Percentiles rank a stretch among this genome's conserved stretches.
Evolutionary conservation across 495 filamentous ascomycete species (phyloP).

Genomic region (Apodospora peruviana): DNA sequence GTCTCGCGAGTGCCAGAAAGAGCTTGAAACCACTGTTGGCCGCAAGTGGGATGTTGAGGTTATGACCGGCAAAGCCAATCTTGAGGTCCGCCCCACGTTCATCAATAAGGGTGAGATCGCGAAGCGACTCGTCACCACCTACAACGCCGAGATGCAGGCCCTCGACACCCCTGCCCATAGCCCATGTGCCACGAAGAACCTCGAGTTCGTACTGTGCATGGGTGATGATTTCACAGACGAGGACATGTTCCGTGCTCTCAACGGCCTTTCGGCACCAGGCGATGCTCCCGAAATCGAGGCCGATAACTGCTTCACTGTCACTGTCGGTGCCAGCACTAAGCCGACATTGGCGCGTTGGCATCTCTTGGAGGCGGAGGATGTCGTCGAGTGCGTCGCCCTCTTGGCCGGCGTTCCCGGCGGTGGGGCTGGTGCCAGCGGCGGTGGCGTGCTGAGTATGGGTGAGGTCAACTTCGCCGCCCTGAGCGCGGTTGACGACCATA

Average conservation of each 20-base stretch:
- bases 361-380: constrained; percentile 78
- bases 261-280: constrained; percentile 37
- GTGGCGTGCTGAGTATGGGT: constrained; percentile 30
- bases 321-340: constrained; percentile 81
- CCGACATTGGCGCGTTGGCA: constrained; percentile 83
- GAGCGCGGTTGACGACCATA: constrained; percentile 37
- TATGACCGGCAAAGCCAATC: constrained; percentile 90
- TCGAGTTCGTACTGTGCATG: constrained; percentile 80
- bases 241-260: constrained; percentile 72
- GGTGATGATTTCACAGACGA: constrained; percentile 98
- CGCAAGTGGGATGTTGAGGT: constrained; percentile 85
- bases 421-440: constrained; percentile 28
- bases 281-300: constrained; percentile 41
- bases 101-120: constrained; percentile 96
- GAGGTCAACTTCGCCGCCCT: constrained; percentile 42
- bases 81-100: constrained; percentile 92
- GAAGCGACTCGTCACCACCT: constrained; percentile 66
- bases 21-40: constrained; percentile 66
- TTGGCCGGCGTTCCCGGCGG: constrained; percentile 52
- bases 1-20: constrained; percentile 67
- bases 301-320: constrained; percentile 74
- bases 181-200: constrained; percentile 29
- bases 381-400: constrained; percentile 70
- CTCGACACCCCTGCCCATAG: constrained; percentile 5
- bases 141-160: constrained; percentile 39